These are phyloP conservation scores for Bryum argenteum DNA, from an alignment of 225 moss, liverwort and hornwort genomes.

Conservation along the genomic window DNA sequence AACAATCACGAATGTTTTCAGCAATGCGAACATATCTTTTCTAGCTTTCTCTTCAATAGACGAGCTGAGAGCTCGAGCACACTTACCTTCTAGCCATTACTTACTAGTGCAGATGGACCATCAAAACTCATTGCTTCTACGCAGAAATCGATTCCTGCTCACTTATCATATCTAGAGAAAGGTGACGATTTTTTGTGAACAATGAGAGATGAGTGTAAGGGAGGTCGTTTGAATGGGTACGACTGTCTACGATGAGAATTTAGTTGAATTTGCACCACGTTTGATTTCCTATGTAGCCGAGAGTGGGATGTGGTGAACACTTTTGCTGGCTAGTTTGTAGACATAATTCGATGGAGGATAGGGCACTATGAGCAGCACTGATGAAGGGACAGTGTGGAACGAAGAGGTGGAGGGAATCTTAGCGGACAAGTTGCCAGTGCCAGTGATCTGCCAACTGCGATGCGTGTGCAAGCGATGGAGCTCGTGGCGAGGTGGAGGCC, in stretches of 20 bases:
- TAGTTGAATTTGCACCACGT: background rate
- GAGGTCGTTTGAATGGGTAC: slow-evolving; percentile 21
- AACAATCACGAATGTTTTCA: background rate
- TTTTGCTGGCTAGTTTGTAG: slow-evolving; percentile 19
- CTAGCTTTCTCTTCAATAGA: slow-evolving; percentile 3
- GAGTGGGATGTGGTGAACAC: background rate
- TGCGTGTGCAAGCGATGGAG: slow-evolving; percentile 65
- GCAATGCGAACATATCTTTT: slow-evolving; percentile 13
- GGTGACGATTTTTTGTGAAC: slow-evolving; percentile 12
- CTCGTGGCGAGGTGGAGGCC: slow-evolving; percentile 36
- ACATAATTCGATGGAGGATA: background rate
- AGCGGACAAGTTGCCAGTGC: slow-evolving; percentile 50
- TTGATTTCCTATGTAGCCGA: background rate
- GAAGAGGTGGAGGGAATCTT: slow-evolving; percentile 49
- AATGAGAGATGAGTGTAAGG: background rate
- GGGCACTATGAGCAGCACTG: slow-evolving; percentile 26
- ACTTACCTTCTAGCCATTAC: background rate
- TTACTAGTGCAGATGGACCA: slow-evolving; percentile 7
- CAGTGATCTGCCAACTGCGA: slow-evolving; percentile 49
- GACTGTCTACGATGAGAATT: slow-evolving; percentile 3
- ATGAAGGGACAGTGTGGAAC: slow-evolving; percentile 39
- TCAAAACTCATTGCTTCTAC: background rate
- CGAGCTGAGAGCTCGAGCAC: background rate
- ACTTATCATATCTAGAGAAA: background rate
- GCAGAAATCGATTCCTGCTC: background rate